Base-by-base conservation (phyloP, 352 stramenopile genomes). In the Pythium diclinum region DNA sequence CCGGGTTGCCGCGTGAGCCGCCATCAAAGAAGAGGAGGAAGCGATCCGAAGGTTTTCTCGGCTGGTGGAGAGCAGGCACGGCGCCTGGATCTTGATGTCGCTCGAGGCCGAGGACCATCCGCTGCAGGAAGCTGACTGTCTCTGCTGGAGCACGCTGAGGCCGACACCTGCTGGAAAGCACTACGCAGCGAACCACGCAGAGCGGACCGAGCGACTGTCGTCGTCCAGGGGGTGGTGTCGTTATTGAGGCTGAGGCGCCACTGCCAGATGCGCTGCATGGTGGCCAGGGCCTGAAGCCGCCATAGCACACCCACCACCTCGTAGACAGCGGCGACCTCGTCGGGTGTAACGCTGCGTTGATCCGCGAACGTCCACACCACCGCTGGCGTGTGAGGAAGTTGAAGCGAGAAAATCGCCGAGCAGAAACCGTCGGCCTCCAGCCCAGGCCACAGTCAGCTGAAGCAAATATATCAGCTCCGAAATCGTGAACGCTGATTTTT, bases 11-110 rank as follows among this genome's bases (percentile, higher is more conserved):
- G 5, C 49, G 23, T 11, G 49, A 36, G 19, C 49, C 49, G 8
- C 51, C 51, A 42, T 57, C 51, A 30, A 57, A 57, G 51, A 57
- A 57, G 25, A 53, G 21, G 16, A 53, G 46, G 40, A 48, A 48
- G 40, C 40, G 40, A 9, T 48, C 40, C 16, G 40, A 11, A 23
- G 40, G 14, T 16, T 10, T 19, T 19, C 40, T 48, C 13, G 40
- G 40, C n/a, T 19, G 40, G 40, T 5, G 40, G 8, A 6, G 40
- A 19, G n/a, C 40, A 9, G 40, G 40, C 8, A 25, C 40, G 7
- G 40, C 40, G 8, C 40, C 40, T 3, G 40, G 16, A 48, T 19
- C 40, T 23, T 19, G 40, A 13, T 6, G 40, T 1, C 8, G 34
- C 8, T 40, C 6, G 34, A 40, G 34, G 34, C 34, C 34, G 34